Evolutionary conservation across 768 basidiomycete species (phyloP), one percentile per base, ranked within the genome.

Genomic region (Holtermanniella nyarrowii): DNA sequence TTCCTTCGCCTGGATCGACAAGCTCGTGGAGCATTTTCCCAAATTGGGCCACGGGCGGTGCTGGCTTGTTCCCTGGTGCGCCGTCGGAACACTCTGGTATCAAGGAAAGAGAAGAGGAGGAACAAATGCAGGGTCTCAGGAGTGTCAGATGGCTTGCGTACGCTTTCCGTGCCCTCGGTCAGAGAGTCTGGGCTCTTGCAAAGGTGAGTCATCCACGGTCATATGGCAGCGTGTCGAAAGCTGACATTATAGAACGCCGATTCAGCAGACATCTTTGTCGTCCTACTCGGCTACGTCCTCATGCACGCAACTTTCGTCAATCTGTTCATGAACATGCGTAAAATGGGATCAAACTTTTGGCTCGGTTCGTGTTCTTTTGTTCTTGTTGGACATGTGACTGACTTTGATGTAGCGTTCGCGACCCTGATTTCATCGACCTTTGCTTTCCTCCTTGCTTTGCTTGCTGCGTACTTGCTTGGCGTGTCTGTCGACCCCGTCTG

Each of bases 271-370:
- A 96, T 99, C 63, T 76, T 93, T 48, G 82, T 97, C 57, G 88
- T 99, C 61, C 79, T 96, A 18, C 77, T 86, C 11, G 95, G 93
- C 13, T 97, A 97, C 70, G 73, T 91, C 48, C 78, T 97, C 42
- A 97, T 99, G 95, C 90, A 96, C 74, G 79, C 77, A 3, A 93
- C 91, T 1, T 97, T 99, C 74, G 81, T 90, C 68, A 82, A 88
- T 47, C 79, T 97, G 47, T 85, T 93, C 74, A 76, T 84, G 58
- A 85, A 86, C 56, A 88, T 90, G 56, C 81, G 93, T 21, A 81
- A 83, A 18, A 79, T 99, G 26, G 89, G 89, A 21, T 80, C 74
- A 75, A 80, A 79, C 59, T 80, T 83, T 66, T 83, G 82, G 82
- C 75, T 84, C 26, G 73, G 73, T 73, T 53, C 58, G 66, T 65